Evolutionary conservation across 2,329 filamentous ascomycete species (phyloP).

Genomic region (Neofusicoccum kwambonambiense): DNA sequence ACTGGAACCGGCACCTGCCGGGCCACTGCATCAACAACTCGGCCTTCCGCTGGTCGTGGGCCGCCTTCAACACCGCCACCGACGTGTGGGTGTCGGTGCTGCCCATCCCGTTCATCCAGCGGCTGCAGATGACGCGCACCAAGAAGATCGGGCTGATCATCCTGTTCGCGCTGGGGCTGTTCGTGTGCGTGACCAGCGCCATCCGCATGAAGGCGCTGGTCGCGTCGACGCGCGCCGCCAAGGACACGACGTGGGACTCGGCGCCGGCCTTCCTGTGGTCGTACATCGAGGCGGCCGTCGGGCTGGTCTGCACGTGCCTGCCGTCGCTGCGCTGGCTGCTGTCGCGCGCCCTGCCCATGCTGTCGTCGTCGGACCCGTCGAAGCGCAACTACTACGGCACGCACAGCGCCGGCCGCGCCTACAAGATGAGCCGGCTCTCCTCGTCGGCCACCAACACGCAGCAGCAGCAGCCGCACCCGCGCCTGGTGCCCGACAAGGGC

Average conservation of each 20-base stretch:
- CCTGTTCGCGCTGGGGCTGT: constrained; percentile 22
- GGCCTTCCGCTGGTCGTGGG: constrained; percentile 19
- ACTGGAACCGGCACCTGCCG: not conserved
- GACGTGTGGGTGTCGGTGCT: constrained; percentile 20
- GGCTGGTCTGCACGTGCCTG: constrained; percentile 30
- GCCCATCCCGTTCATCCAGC: constrained; percentile 20
- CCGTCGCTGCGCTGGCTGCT: constrained; percentile 26
- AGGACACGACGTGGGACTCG: constrained; percentile 27
- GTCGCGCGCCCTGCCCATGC: constrained; percentile 14
- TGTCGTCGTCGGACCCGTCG: not conserved
- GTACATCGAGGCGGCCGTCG: constrained; percentile 29
- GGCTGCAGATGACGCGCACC: constrained; percentile 17
- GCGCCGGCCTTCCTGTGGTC: constrained; percentile 30
- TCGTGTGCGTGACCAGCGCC: constrained; percentile 26
- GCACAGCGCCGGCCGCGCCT: not conserved
- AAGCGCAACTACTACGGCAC: too few relatives aligned
- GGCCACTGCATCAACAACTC: constrained; percentile 15
- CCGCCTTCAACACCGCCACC: constrained; percentile 22
- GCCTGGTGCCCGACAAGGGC: constrained; percentile 5
- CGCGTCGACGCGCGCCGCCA: constrained; percentile 20
- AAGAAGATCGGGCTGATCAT: constrained; percentile 18
- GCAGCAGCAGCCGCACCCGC: not conserved
- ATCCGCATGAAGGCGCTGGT: constrained; percentile 30
- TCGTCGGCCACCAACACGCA: constrained; percentile 9
- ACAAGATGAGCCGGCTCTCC: constrained; percentile 2